phyloP scores from a whole-genome alignment of 2,329 filamentous ascomycete genomes.

The Exophiala phaeomuriformis region DNA sequence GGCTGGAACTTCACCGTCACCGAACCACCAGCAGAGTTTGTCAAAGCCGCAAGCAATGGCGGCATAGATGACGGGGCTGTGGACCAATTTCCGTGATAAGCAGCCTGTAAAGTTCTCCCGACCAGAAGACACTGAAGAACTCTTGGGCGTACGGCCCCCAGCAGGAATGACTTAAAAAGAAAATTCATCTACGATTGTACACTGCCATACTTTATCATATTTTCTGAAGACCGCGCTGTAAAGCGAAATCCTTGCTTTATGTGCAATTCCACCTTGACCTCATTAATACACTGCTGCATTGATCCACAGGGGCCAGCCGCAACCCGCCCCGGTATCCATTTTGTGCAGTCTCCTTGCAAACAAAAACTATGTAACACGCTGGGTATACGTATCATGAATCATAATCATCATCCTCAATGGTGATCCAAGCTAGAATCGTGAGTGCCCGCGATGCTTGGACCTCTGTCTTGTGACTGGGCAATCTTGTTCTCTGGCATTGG shows the following conservation, averaged over 20 bases:
- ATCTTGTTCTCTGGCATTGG: slow-evolving; percentile 19
- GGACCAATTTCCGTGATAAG: slow-evolving; percentile 17
- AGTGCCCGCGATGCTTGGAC: not conserved
- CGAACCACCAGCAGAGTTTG: slow-evolving; percentile 24
- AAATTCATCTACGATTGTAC: too few relatives aligned
- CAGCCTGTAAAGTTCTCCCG: too few relatives aligned
- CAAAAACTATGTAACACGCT: not conserved
- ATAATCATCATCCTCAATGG: slow-evolving; percentile 5
- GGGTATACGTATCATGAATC: slow-evolving; percentile 22
- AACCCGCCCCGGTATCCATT: not conserved
- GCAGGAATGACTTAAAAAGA: too few relatives aligned
- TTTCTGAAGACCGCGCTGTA: too few relatives aligned
- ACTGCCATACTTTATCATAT: too few relatives aligned
- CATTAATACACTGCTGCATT: not conserved
- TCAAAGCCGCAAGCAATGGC: slow-evolving; percentile 5
- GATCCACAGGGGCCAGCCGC: not conserved
- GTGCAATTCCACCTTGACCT: not conserved
- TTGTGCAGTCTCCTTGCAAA: not conserved
- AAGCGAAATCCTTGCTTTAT: too few relatives aligned
- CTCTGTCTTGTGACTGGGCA: not conserved
- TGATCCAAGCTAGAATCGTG: not conserved
- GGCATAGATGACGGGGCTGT: slow-evolving; percentile 14
- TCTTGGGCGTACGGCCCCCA: too few relatives aligned
- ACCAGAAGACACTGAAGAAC: too few relatives aligned
- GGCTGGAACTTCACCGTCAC: slow-evolving; percentile 56